Percentiles rank a stretch among this genome's conserved stretches.
These are phyloP conservation scores for Toxoplasma gondii DNA, from an alignment of 169 alveolate species.

Conservation along the genomic window DNA sequence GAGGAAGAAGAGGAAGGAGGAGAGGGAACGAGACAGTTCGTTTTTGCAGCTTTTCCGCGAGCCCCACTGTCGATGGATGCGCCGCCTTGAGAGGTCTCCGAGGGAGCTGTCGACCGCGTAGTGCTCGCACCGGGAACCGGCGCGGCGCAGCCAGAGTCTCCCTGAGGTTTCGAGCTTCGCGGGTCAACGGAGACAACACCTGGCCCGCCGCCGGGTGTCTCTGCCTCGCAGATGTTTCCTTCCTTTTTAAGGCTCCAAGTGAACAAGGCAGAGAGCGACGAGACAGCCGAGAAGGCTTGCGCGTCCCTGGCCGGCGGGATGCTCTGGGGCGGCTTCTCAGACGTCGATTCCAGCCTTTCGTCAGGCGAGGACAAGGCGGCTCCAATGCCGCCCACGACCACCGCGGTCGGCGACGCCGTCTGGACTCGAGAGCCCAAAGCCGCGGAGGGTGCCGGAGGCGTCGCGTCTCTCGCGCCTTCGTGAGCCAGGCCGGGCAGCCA, in stretches of 20 bases:
- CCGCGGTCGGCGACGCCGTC: neutral
- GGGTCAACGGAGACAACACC: neutral
- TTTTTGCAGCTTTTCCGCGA: neutral
- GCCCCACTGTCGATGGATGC: neutral
- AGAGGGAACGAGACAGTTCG: neutral
- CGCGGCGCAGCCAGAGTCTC: neutral
- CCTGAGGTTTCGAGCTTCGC: neutral
- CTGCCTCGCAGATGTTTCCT: neutral
- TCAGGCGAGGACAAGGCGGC: neutral
- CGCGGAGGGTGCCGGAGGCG: neutral
- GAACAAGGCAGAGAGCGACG: neutral
- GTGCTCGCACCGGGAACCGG: neutral
- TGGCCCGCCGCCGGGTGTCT: neutral
- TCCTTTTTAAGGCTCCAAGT: neutral
- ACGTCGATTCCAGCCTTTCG: neutral
- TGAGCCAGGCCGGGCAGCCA: too few relatives aligned
- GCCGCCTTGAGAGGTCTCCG: neutral
- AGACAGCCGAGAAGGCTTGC: neutral
- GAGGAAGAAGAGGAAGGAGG: neutral
- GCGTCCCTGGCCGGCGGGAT: neutral
- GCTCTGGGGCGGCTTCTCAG: neutral
- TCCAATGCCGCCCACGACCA: neutral
- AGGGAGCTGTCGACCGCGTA: neutral
- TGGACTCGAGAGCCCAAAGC: neutral
- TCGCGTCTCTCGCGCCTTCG: neutral